Conservation (phyloP, 768 basidiomycete genomes). For the Lactifluus echinatus region DNA sequence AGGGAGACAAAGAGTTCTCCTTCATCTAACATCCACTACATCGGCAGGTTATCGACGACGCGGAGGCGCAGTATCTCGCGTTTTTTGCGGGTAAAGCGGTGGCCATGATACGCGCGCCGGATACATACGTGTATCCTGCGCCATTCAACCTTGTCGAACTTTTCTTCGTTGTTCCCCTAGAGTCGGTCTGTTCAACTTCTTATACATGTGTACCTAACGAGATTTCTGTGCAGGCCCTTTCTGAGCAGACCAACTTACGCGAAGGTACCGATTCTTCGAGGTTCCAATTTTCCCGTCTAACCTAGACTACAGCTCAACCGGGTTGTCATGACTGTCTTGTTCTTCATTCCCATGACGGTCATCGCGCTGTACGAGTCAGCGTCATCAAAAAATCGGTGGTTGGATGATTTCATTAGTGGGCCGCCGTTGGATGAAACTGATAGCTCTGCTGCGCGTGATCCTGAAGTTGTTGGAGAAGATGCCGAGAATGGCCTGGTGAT, state of each 20-base stretch:
- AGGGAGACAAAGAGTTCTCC: neutral
- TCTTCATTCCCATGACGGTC: constrained; percentile 65
- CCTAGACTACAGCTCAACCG: constrained; percentile 52
- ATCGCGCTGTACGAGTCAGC: constrained; percentile 74
- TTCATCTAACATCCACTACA: neutral
- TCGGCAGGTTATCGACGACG: constrained; percentile 64
- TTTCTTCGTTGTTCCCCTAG: constrained; percentile 73
- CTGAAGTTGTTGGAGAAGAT: constrained; percentile 47
- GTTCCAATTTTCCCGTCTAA: constrained; percentile 9
- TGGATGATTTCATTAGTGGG: constrained; percentile 55
- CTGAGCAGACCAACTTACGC: constrained; percentile 38
- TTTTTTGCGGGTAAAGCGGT: constrained; percentile 87
- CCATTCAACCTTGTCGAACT: constrained; percentile 88
- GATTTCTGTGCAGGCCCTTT: constrained; percentile 1
- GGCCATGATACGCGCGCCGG: constrained; percentile 78
- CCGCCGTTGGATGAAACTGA: constrained; percentile 50
- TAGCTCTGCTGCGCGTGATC: constrained; percentile 46
- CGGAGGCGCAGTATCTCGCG: constrained; percentile 82
- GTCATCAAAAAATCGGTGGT: constrained; percentile 45
- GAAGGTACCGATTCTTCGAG: constrained; percentile 30
- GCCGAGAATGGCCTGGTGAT: constrained; percentile 52
- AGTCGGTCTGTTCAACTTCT: constrained; percentile 43
- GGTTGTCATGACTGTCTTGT: constrained; percentile 66
- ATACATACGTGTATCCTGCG: constrained; percentile 79
- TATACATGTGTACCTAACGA: neutral